Evolutionary conservation across 2,329 filamentous ascomycete species (phyloP).

Genomic region (Corniculantispora saksenae): DNA sequence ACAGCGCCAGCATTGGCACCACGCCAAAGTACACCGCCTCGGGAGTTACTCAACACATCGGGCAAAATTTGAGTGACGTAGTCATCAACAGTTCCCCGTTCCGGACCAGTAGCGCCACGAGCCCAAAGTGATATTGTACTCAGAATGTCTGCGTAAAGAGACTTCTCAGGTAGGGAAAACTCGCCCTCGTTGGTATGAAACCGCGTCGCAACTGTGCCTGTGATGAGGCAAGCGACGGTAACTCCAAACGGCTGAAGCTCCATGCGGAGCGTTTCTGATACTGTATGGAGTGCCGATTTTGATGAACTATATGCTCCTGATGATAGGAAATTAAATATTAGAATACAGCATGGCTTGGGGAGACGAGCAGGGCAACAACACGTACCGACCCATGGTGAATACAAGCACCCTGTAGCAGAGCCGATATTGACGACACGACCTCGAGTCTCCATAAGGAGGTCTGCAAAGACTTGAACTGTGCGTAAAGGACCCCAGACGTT

Average conservation of each 20-base stretch:
- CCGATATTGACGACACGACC: conserved; percentile 28
- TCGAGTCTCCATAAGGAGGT: conserved; percentile 28
- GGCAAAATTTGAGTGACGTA: conserved; percentile 12
- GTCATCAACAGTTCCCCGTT: conserved; percentile 10
- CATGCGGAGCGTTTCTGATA: conserved; percentile 17
- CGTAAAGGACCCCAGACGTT: conserved; percentile 43
- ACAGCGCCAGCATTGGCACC: conserved; percentile 5
- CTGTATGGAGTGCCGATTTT: conserved; percentile 13
- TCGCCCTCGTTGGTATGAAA: conserved; percentile 6
- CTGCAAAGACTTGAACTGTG: conserved; percentile 37
- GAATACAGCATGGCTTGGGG: too few relatives aligned
- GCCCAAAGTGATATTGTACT: conserved; percentile 11
- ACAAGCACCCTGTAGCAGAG: not conserved
- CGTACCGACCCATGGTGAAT: conserved; percentile 15
- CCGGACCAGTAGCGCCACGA: conserved; percentile 4
- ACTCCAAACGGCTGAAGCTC: conserved; percentile 20
- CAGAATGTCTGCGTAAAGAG: conserved; percentile 1
- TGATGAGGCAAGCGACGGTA: conserved; percentile 15
- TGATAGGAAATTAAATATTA: not conserved
- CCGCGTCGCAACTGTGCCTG: conserved; percentile 9
- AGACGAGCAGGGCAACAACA: too few relatives aligned
- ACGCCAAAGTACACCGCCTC: conserved; percentile 11
- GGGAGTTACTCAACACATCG: conserved; percentile 2
- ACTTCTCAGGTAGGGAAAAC: not conserved
- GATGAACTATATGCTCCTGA: conserved; percentile 12